A percentile compares a stretch with the other conserved stretches of the same genome.
These are phyloP conservation scores for Plasmodium falciparum DNA, from an alignment of 169 alveolate species.

Conservation along the genomic window DNA sequence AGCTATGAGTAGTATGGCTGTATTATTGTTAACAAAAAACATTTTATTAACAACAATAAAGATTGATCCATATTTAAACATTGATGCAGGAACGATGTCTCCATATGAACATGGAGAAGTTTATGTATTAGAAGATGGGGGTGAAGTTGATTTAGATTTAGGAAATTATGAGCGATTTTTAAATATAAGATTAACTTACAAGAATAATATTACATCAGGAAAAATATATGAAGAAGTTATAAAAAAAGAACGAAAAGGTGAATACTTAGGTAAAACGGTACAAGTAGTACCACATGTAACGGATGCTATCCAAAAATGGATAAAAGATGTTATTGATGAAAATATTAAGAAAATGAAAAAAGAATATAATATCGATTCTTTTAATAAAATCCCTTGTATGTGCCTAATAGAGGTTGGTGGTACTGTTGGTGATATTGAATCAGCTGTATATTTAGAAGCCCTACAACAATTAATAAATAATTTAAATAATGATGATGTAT, in stretches of 20 bases:
- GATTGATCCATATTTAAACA: slow-evolving; percentile 97
- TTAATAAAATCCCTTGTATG: slow-evolving; percentile 89
- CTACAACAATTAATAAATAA: slow-evolving; percentile 90
- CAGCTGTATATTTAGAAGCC: slow-evolving; percentile 95
- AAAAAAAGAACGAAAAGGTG: slow-evolving; percentile 95
- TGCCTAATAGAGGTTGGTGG: slow-evolving; percentile 98
- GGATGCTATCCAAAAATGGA: slow-evolving; percentile 90
- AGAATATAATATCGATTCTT: slow-evolving; percentile 46
- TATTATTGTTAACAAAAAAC: slow-evolving; percentile 91
- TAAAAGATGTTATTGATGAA: slow-evolving; percentile 84
- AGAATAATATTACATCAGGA: slow-evolving; percentile 96
- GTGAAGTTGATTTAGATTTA: slow-evolving; percentile 97
- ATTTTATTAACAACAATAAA: slow-evolving; percentile 94
- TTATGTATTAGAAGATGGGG: slow-evolving; percentile 96
- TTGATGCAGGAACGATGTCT: slow-evolving; percentile 97
- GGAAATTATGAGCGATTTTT: slow-evolving; percentile 98
- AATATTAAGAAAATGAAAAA: slow-evolving; percentile 77
- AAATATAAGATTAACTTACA: slow-evolving; percentile 88
- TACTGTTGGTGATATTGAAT: slow-evolving; percentile 97
- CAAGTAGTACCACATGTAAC: slow-evolving; percentile 92
- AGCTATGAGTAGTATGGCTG: slow-evolving; percentile 94
- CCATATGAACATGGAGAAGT: slow-evolving; percentile 99
- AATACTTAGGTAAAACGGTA: slow-evolving; percentile 97
- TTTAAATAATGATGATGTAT: slow-evolving; percentile 90
- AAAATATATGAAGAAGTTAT: slow-evolving; percentile 93